phyloP scores from a whole-genome alignment of 2,329 filamentous ascomycete species.

The Thielaviopsis musarum region DNA sequence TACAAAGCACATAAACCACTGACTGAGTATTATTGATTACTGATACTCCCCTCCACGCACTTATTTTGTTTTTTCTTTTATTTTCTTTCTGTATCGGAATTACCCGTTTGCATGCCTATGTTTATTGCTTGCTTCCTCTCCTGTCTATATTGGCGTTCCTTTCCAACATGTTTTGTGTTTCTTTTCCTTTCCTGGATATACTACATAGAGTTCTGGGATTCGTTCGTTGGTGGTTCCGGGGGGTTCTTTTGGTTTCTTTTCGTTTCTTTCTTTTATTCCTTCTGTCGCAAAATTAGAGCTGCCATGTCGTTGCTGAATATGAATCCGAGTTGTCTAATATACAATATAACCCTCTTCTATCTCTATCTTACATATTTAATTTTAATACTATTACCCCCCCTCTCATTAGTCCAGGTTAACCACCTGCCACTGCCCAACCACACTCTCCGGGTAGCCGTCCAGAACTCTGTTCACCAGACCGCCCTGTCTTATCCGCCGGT shows the following conservation, averaged over 20 bases:
- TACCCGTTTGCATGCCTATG: background rate
- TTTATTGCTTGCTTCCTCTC: background rate
- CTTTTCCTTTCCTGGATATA: no score
- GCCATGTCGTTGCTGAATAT: conserved; percentile 2
- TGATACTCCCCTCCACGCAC: no score
- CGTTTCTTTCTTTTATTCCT: background rate
- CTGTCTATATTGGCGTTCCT: background rate
- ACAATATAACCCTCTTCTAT: background rate
- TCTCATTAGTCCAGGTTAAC: conserved; percentile 8
- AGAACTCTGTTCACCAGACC: conserved; percentile 11
- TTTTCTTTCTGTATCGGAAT: background rate
- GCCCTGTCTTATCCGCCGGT: conserved; percentile 7
- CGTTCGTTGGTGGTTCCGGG: background rate
- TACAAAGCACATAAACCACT: conserved; percentile 44
- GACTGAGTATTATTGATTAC: background rate
- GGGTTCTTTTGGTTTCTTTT: background rate
- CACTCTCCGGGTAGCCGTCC: background rate
- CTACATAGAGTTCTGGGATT: no score
- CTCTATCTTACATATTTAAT: conserved; percentile 1
- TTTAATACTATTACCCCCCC: no score
- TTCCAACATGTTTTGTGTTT: background rate
- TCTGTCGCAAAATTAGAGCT: background rate
- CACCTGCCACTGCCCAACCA: conserved; percentile 10
- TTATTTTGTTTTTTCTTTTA: background rate
- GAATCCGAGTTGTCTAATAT: background rate